phyloP scores from a whole-genome alignment of 148 eudicot species.

The Camellia granthamiana region DNA sequence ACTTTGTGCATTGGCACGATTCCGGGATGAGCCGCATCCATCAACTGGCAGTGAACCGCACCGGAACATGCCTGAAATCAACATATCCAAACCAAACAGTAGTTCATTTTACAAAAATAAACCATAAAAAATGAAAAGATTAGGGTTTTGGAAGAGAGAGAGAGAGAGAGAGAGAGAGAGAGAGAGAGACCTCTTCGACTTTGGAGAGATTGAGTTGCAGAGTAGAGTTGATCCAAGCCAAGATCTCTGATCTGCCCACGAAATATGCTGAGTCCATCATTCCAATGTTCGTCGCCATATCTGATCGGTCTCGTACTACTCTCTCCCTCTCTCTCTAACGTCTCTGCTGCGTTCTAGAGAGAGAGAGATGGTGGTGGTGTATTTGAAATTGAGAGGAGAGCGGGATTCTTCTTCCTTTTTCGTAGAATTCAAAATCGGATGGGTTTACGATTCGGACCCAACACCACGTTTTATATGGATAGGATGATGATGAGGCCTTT shows the following conservation, averaged over 20 bases:
- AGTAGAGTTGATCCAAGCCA: slow-evolving; percentile 87
- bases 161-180: neutral
- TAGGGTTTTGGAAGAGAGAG: neutral
- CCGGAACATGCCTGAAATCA: slow-evolving; percentile 69
- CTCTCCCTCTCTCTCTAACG: neutral
- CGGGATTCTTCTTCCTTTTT: neutral
- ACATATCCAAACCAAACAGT: neutral
- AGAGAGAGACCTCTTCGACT: slow-evolving; percentile 72
- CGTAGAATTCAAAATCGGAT: neutral
- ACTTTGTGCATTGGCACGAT: slow-evolving; percentile 69
- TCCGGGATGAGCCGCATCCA: slow-evolving; percentile 88
- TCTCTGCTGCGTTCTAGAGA: neutral
- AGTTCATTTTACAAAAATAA: too few species aligned
- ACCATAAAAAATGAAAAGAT: neutral
- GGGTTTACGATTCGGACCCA: neutral
- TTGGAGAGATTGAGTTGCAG: slow-evolving; percentile 84
- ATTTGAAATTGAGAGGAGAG: slow-evolving; percentile 8
- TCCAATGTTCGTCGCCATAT: slow-evolving; percentile 74
- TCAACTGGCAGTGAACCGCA: slow-evolving; percentile 91
- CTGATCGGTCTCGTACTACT: neutral
- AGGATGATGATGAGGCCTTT: too few species aligned
- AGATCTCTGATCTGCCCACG: slow-evolving; percentile 88
- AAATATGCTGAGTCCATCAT: slow-evolving; percentile 92
- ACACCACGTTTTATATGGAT: too few species aligned
- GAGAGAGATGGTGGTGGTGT: neutral